Base-by-base conservation (phyloP, 2,329 filamentous ascomycete species). In the Ophiocordyceps camponoti-leonardi region DNA sequence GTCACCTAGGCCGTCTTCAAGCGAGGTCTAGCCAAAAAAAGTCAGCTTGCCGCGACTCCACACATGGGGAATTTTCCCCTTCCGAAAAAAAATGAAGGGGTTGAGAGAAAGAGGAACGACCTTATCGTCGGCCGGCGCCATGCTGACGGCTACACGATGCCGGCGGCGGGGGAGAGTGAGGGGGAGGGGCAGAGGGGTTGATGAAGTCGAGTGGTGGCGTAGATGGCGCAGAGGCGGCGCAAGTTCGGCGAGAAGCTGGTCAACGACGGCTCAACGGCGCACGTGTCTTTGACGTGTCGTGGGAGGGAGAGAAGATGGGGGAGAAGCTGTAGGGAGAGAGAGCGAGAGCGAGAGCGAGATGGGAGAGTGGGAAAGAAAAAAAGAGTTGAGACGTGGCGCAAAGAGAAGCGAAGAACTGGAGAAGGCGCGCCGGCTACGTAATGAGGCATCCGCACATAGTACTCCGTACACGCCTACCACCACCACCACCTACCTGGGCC, bases 1-100 rank as follows among this genome's bases (percentile, higher is more conserved):
- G 52, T 92, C 83, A 48, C 77, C 79, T 52, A 86, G 61, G 49
- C 64, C 68, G 46, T 67, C 61, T 48, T 62, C 59, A 45, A 63
- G 67, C 50, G 71, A 65, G 54, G 69, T 66, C 63, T 67, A n/a
- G 44, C n/a, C 4, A n/a, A n/a, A 8, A n/a, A 2, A 12, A 6
- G 33, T 44, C 33, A 44, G 43, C 31, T 13, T 5, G 20, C 43
- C 39, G 6, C 22, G 22, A 23, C 4, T 4, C 22, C 22, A 23
- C 22, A 3, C 6, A 23, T 23, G 22, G 22, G 22, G 22, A 23
- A 23, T 6, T 4, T 23, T n/a, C n/a, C n/a, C n/a, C n/a, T n/a
- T n/a, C n/a, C n/a, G n/a, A 6, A 23, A 23, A 14, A 12, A 11
- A 12, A 41, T 8, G 6, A 6, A 12, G 7, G 22, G 22, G 10